Conservation (phyloP, 2,329 filamentous ascomycete genomes). For the Stemphylium beticola region DNA sequence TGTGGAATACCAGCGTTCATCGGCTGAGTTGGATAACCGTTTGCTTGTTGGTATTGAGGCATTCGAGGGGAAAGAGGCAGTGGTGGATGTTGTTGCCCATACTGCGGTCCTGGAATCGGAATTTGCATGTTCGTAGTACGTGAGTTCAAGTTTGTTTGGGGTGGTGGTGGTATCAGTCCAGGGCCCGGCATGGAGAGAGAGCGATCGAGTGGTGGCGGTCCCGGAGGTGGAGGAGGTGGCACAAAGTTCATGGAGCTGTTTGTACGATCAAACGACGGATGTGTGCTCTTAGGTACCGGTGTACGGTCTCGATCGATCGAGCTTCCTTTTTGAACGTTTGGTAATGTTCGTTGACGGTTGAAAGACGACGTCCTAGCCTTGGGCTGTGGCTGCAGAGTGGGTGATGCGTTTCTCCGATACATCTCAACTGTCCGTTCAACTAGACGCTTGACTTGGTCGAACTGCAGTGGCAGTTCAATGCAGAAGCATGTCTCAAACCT, state of each 20-base stretch:
- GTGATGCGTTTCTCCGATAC: constrained; percentile 36
- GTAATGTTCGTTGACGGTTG: constrained; percentile 21
- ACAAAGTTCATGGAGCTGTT: constrained; percentile 22
- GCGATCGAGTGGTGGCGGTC: constrained; percentile 35
- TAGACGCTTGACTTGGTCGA: constrained; percentile 43
- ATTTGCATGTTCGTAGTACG: constrained; percentile 24
- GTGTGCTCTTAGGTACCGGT: constrained; percentile 24
- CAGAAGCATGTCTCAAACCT: constrained; percentile 45
- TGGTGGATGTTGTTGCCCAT: constrained; percentile 3
- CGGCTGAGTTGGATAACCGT: constrained; percentile 4
- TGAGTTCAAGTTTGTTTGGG: constrained; percentile 13
- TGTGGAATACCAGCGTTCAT: neutral
- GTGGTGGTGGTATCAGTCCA: constrained; percentile 14
- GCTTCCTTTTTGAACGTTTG: constrained; percentile 9
- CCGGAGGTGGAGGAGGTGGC: constrained; percentile 17
- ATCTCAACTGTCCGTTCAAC: constrained; percentile 50
- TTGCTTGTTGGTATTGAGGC: neutral
- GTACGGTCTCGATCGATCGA: constrained; percentile 34
- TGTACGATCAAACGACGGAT: constrained; percentile 29
- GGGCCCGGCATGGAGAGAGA: constrained; percentile 35
- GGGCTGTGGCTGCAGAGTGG: constrained; percentile 16
- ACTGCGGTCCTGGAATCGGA: constrained; percentile 11
- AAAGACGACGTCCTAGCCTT: constrained; percentile 29
- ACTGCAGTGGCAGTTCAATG: constrained; percentile 43
- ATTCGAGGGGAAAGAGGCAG: constrained; percentile 14